Evolutionary conservation across 2,329 filamentous ascomycete genomes (phyloP).

Genomic region (Claviceps sp.): DNA sequence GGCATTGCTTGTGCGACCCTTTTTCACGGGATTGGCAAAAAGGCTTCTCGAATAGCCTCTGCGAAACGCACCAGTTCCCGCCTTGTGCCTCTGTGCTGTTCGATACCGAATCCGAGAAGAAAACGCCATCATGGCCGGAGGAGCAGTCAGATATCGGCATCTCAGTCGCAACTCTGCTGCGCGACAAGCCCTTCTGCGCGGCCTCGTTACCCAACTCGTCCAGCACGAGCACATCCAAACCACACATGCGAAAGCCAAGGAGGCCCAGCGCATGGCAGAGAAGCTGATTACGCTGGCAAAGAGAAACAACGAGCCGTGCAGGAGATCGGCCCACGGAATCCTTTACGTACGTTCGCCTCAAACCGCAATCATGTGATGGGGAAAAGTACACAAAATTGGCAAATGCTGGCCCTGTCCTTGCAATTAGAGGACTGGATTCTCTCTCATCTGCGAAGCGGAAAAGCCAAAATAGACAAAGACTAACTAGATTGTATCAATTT

Average conservation of each 20-base stretch:
- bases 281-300: slow-evolving; percentile 91
- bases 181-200: slow-evolving; percentile 82
- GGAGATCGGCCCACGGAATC: slow-evolving; percentile 61
- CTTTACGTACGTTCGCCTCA: slow-evolving; percentile 56
- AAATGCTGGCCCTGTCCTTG: background rate
- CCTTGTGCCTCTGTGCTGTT: background rate
- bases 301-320: slow-evolving; percentile 74
- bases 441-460: background rate
- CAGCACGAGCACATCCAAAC: slow-evolving; percentile 87
- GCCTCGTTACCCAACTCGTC: slow-evolving; percentile 90
- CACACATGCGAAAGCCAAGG: slow-evolving; percentile 93
- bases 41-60: background rate
- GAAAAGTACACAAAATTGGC: background rate
- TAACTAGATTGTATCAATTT: background rate
- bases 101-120: background rate
- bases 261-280: slow-evolving; percentile 85
- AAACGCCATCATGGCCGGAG: slow-evolving; percentile 59
- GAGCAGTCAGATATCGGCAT: slow-evolving; percentile 76
- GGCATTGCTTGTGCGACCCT: background rate
- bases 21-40: background rate
- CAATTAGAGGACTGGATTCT: background rate
- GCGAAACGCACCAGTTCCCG: background rate
- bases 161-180: slow-evolving; percentile 77
- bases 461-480: background rate
- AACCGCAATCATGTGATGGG: too few relatives aligned